These are phyloP conservation scores for Laetiporus sulphureus DNA, from an alignment of 1,284 basidiomycete species.

Conservation along the genomic window DNA sequence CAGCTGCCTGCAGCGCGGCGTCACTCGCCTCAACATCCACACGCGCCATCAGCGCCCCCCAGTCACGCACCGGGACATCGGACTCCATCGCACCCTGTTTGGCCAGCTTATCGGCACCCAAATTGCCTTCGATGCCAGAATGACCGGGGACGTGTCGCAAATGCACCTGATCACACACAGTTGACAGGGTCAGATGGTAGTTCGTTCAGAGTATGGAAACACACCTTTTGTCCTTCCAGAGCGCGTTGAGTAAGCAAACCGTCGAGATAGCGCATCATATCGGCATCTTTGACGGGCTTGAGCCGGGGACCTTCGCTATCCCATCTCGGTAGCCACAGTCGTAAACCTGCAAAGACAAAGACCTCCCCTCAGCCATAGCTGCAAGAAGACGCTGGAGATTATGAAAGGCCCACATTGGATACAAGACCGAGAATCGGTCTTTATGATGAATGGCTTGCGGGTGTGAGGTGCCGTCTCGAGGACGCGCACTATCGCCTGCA, in stretches of 20 bases:
- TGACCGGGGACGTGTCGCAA: conserved; percentile 71
- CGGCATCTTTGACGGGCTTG: conserved; percentile 55
- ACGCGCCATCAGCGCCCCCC: conserved; percentile 28
- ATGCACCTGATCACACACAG: conserved; percentile 27
- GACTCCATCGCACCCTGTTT: conserved; percentile 43
- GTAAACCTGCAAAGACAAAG: conserved; percentile 59
- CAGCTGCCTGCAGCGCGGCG: no score
- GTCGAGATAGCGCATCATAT: conserved; percentile 57
- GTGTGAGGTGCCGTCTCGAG: conserved; percentile 58
- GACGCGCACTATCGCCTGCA: conserved; percentile 68
- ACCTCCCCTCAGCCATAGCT: no score
- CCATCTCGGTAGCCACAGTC: conserved; percentile 64
- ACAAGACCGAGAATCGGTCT: conserved; percentile 72
- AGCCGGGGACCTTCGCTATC: conserved; percentile 44
- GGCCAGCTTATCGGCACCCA: conserved; percentile 68
- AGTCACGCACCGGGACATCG: conserved; percentile 45
- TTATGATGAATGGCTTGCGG: conserved; percentile 56
- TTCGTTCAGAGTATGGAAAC: no score
- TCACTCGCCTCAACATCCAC: conserved; percentile 1
- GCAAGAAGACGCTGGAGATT: background rate
- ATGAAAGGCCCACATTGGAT: conserved; percentile 48
- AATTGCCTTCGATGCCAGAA: conserved; percentile 65
- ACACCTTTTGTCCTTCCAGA: conserved; percentile 37
- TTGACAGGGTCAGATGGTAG: no score
- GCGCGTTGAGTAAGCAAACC: conserved; percentile 45